Evolutionary conservation across 1,284 basidiomycete genomes (phyloP), one percentile per base, ranked within the genome.

Genomic region (Apiotrichum domesticum): DNA sequence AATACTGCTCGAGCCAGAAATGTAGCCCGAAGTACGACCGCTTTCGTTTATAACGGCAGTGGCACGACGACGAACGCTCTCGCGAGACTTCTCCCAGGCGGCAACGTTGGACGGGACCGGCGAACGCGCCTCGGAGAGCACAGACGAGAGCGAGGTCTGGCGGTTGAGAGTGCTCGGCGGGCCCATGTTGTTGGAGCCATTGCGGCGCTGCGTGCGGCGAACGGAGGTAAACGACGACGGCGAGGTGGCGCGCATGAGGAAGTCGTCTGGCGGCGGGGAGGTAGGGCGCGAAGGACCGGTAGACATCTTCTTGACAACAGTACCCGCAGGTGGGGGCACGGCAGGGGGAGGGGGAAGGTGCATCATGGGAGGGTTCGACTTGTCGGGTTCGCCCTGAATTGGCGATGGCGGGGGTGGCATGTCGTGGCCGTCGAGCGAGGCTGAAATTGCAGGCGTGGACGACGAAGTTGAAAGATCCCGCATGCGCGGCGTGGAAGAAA

Each of bases 261-360:
- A 86, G 58, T 95, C 90, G 11, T 87, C 80, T 4, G 91, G 92
- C 5, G 91, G 90, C 1, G 92, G 90, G 0, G 92, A 95, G 0
- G 84, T 87, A 0, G 92, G 90, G 51, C 90, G 81, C 29, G 87
- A 40, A 7, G 86, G 84, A 35, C 67, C 69, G 33, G 68, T 71
- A 3, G 71, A 71, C 68, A 72, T 72, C 59, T 71, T 74, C 65
- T 72, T 76, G 62, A 64, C 48, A 6, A 67, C 63, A 0, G 65
- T 56, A 6, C 73, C 80, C 0, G 84, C 79, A 9, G 90, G 88
- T 7, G 91, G 91, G 0, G 88, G 90, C 61, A 81, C 80, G 58
- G 84, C 83, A 8, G 89, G 89, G 0, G 90, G 90, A 6, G 90
- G 90, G 1, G 90, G 90, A 6, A 93, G 78, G 56, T 84, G 79